These are phyloP conservation scores for Schizosaccharomyces lindneri DNA, from an alignment of 805 yeast species.

Conservation along the genomic window DNA sequence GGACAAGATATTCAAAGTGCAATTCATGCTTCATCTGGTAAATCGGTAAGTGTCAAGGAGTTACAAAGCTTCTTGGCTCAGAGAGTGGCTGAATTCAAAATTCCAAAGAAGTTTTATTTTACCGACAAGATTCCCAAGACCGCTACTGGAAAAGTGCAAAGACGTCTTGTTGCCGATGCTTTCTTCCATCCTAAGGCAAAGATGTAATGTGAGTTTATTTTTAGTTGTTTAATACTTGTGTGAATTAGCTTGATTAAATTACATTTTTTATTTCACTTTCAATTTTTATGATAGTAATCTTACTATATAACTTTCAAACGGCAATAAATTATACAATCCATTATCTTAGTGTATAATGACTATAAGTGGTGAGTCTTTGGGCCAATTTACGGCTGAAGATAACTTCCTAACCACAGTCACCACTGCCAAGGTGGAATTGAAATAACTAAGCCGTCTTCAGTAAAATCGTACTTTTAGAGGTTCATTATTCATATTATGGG, in stretches of 20 bases:
- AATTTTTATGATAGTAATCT: too few species aligned
- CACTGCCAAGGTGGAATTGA: too few species aligned
- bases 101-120: conserved; percentile 33
- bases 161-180: conserved; percentile 32
- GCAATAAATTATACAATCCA: too few species aligned
- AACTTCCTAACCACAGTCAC: too few species aligned
- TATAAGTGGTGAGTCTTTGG: too few species aligned
- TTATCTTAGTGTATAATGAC: too few species aligned
- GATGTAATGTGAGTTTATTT: conserved; percentile 8
- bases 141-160: conserved; percentile 55
- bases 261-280: not conserved
- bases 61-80: conserved; percentile 21
- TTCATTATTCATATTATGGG: too few species aligned
- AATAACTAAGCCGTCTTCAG: too few species aligned
- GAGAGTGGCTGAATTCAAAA: conserved; percentile 31
- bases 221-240: not conserved
- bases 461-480: too few species aligned
- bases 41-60: conserved; percentile 19
- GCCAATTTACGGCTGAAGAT: too few species aligned
- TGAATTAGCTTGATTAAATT: not conserved
- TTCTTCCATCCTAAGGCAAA: conserved; percentile 16
- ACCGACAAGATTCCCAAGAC: conserved; percentile 45
- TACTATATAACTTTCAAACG: too few species aligned
- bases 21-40: conserved; percentile 24
- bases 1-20: conserved; percentile 55